Conservation (phyloP, 768 basidiomycete species). For the Mycena vulgaris region DNA sequence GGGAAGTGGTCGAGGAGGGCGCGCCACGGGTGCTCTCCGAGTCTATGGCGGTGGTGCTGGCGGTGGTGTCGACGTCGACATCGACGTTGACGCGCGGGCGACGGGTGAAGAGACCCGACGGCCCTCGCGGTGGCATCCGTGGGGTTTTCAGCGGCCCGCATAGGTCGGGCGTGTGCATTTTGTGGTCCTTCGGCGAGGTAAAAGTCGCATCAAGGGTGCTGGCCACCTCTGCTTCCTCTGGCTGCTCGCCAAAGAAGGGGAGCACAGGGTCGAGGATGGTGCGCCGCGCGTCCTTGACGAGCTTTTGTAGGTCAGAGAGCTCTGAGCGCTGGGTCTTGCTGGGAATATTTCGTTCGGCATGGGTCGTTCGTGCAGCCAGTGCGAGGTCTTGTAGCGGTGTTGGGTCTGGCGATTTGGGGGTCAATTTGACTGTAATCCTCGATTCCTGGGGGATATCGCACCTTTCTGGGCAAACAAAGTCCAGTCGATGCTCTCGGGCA, state of each 20-base stretch:
- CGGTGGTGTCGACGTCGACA: neutral
- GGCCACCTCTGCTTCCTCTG: slow-evolving; percentile 49
- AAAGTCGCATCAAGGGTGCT: neutral
- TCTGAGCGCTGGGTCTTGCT: slow-evolving; percentile 55
- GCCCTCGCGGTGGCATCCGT: slow-evolving; percentile 40
- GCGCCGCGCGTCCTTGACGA: slow-evolving; percentile 68
- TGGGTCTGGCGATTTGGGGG: slow-evolving; percentile 60
- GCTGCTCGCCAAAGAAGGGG: slow-evolving; percentile 56
- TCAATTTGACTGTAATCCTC: neutral
- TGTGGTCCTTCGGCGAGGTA: slow-evolving; percentile 1
- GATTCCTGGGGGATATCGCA: slow-evolving; percentile 41
- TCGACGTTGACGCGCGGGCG: neutral
- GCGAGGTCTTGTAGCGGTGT: slow-evolving; percentile 66
- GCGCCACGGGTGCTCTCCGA: neutral
- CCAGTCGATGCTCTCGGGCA: slow-evolving; percentile 76
- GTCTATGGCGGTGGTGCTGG: slow-evolving; percentile 19
- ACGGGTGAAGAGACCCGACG: slow-evolving; percentile 32
- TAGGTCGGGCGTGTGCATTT: slow-evolving; percentile 38
- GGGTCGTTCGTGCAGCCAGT: slow-evolving; percentile 50
- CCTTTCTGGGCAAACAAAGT: slow-evolving; percentile 69
- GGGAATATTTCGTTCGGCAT: slow-evolving; percentile 57
- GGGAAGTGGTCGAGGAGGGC: neutral
- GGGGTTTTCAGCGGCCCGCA: slow-evolving; percentile 32
- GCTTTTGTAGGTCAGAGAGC: slow-evolving; percentile 28
- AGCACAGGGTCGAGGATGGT: slow-evolving; percentile 67